A percentile compares a stretch with the other conserved stretches of the same genome.
phyloP scores from a whole-genome alignment of 176 grass and related monocot species.

The Bonia amplexicaulis region DNA sequence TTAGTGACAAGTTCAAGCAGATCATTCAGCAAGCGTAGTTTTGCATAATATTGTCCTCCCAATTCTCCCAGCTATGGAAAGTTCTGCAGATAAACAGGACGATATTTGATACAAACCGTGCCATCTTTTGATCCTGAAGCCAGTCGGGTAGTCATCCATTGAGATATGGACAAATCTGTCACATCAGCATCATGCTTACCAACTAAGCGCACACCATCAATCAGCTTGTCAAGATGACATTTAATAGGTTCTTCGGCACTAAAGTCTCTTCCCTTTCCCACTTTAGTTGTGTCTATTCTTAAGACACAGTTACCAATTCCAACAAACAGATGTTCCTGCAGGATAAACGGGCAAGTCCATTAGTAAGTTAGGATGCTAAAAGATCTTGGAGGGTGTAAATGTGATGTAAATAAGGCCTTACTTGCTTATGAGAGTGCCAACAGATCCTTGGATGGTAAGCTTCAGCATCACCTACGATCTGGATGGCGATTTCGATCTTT shows the following conservation, averaged over 20 bases:
- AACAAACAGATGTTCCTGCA: constrained; percentile 92
- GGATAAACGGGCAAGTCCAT: neutral
- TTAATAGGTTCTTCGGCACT: constrained; percentile 71
- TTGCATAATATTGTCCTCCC: neutral
- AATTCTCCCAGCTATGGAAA: neutral
- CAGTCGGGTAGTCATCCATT: constrained; percentile 97
- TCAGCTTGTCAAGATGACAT: constrained; percentile 74
- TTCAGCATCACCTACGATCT: constrained; percentile 69
- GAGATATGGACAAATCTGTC: constrained; percentile 92
- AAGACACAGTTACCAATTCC: constrained; percentile 79
- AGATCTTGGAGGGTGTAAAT: neutral
- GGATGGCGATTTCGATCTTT: constrained; percentile 77
- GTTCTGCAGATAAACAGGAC: neutral
- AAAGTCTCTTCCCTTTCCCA: constrained; percentile 76
- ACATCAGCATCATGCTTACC: constrained; percentile 86
- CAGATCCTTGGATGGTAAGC: constrained; percentile 96
- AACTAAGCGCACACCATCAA: constrained; percentile 76
- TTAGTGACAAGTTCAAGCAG: neutral
- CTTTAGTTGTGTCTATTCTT: constrained; percentile 86
- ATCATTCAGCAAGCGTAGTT: neutral
- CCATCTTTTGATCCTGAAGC: constrained; percentile 97
- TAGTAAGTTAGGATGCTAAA: neutral
- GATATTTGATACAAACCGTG: constrained; percentile 56
- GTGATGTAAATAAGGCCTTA: constrained; percentile 33
- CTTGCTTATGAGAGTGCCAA: constrained; percentile 99